A percentile compares a stretch with the other conserved stretches of the same genome.
These are phyloP conservation scores for Trametes cinnabarina DNA, from an alignment of 768 basidiomycete genomes.

Conservation along the genomic window DNA sequence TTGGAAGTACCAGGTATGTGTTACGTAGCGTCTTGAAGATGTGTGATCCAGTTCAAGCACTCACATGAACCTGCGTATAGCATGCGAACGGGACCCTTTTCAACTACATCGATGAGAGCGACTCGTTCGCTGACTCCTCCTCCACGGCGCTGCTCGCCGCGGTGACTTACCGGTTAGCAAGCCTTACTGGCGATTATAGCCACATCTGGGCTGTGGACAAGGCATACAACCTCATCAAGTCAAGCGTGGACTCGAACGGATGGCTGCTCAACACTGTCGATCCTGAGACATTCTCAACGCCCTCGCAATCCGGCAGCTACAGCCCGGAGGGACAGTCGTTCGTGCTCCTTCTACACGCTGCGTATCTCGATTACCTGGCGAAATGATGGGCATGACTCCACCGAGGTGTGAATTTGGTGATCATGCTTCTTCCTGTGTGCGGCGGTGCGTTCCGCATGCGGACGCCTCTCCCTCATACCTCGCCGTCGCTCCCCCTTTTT, in stretches of 20 bases:
- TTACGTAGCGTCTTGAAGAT: background rate
- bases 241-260: constrained; percentile 39
- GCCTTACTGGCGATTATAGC: constrained; percentile 36
- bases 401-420: too few species aligned
- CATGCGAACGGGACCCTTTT: constrained; percentile 43
- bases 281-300: constrained; percentile 47
- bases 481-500: too few species aligned
- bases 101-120: constrained; percentile 50
- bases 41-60: background rate
- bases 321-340: constrained; percentile 64
- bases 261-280: constrained; percentile 49
- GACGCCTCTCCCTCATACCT: too few species aligned
- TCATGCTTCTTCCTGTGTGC: too few species aligned
- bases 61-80: too few species aligned
- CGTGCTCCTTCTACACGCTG: constrained; percentile 51
- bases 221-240: constrained; percentile 37
- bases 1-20: constrained; percentile 44
- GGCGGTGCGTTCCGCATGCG: too few species aligned
- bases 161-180: constrained; percentile 52
- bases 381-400: too few species aligned
- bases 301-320: constrained; percentile 33
- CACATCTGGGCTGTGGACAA: constrained; percentile 41
- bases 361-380: constrained; percentile 33
- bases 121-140: constrained; percentile 53
- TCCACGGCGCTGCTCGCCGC: constrained; percentile 58